phyloP scores from a whole-genome alignment of 345 rosid genomes.

The Euphorbia pulcherrima region DNA sequence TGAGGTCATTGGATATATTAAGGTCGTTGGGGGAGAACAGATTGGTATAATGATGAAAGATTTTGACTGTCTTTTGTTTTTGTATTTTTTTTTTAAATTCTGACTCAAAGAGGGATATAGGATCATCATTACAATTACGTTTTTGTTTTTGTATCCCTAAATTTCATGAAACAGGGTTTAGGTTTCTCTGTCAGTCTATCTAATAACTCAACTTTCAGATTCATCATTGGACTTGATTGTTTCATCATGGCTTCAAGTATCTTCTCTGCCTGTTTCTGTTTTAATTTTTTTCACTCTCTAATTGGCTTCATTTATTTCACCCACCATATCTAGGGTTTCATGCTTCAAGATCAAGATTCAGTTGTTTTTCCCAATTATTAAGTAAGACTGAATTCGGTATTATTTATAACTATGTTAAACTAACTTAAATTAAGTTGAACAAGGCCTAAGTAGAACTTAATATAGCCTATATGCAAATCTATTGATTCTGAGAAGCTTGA shows the following conservation, averaged over 20 bases:
- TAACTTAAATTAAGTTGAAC: too few relatives aligned
- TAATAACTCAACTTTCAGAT: conserved; percentile 26
- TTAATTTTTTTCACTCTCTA: conserved; percentile 10
- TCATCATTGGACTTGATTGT: conserved; percentile 35
- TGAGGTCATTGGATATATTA: conserved; percentile 13
- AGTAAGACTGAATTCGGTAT: too few relatives aligned
- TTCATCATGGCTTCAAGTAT: conserved; percentile 44
- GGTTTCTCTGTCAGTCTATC: conserved; percentile 33
- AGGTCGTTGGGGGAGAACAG: conserved; percentile 36
- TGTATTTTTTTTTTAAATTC: conserved; percentile 5
- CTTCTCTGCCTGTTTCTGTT: conserved; percentile 43
- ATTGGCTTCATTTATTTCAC: conserved; percentile 16
- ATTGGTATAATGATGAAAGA: conserved; percentile 67
- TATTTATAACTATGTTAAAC: too few relatives aligned
- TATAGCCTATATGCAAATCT: too few relatives aligned
- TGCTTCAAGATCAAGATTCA: not conserved
- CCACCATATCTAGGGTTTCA: conserved; percentile 13
- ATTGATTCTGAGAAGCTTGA: too few relatives aligned
- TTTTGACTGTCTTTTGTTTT: conserved; percentile 34
- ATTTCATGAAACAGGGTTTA: conserved; percentile 31
- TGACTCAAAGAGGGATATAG: conserved; percentile 34
- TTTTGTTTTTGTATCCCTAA: conserved; percentile 20
- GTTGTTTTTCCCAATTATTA: conserved; percentile 6
- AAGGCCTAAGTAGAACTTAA: too few relatives aligned
- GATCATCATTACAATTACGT: conserved; percentile 44